A percentile compares a stretch with the other conserved stretches of the same genome.
Conservation (phyloP, 208 protist species). For the Crithidia acanthocephali region DNA sequence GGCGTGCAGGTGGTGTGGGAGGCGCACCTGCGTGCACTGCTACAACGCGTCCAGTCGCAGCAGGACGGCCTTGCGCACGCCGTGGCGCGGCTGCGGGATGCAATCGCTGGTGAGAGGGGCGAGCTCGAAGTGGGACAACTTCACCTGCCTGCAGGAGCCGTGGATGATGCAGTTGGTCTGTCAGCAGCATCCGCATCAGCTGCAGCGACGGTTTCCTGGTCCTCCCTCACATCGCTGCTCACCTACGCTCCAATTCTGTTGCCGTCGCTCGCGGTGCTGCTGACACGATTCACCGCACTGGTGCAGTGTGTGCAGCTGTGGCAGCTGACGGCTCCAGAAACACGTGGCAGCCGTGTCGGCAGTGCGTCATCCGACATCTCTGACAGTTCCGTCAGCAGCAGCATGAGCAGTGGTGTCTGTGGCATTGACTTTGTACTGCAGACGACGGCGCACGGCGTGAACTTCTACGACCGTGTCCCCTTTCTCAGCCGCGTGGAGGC, state of each 20-base stretch:
- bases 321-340: neutral
- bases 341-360: too few relatives aligned
- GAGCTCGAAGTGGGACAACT: too few relatives aligned
- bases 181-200: constrained; percentile 12
- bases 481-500: neutral
- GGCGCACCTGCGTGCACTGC: constrained; percentile 15
- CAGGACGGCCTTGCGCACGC: constrained; percentile 31
- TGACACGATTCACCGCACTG: constrained; percentile 14
- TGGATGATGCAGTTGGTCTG: neutral
- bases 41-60: constrained; percentile 11
- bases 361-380: too few relatives aligned
- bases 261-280: constrained; percentile 7
- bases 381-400: constrained; percentile 16
- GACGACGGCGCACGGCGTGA: constrained; percentile 9
- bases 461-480: constrained; percentile 17
- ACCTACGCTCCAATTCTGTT: neutral
- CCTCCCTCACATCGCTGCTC: neutral
- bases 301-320: constrained; percentile 18
- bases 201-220: neutral
- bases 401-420: constrained; percentile 12
- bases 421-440: constrained; percentile 18
- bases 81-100: constrained; percentile 5
- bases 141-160: too few relatives aligned
- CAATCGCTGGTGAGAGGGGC: neutral
- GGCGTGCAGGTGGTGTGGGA: constrained; percentile 14